These are phyloP conservation scores for Thielaviopsis punctulata DNA, from an alignment of 2,329 filamentous ascomycete genomes.

Conservation along the genomic window DNA sequence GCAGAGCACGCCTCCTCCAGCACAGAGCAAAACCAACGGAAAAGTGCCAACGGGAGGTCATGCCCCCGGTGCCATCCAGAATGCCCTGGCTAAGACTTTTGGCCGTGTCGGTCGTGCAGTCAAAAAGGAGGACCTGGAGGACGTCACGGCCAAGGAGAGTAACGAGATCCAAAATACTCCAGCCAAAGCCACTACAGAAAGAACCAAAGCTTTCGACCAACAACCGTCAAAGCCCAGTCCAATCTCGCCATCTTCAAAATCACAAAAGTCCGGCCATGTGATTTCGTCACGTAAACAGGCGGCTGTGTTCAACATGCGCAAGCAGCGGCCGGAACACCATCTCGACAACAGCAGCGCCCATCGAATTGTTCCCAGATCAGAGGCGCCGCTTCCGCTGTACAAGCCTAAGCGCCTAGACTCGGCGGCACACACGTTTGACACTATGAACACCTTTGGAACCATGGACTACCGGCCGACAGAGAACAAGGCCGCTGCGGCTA, in stretches of 20 bases:
- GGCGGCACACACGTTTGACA: not conserved
- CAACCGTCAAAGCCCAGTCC: not conserved
- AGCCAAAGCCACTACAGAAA: too few species aligned
- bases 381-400: not conserved
- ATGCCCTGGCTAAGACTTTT: not conserved
- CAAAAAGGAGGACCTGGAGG: too few species aligned
- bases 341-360: constrained; percentile 30
- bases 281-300: constrained; percentile 36
- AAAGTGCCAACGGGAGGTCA: not conserved
- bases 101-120: not conserved
- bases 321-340: constrained; percentile 40
- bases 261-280: constrained; percentile 19
- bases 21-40: not conserved
- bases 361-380: constrained; percentile 19
- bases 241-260: not conserved
- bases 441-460: constrained; percentile 9
- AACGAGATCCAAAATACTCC: too few species aligned
- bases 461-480: constrained; percentile 3
- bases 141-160: too few species aligned
- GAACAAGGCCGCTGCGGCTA: constrained; percentile 8
- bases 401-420: not conserved
- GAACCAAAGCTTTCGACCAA: too few species aligned
- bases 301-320: constrained; percentile 37
- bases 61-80: not conserved
- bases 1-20: not conserved